Conservation (phyloP, 2,329 filamentous ascomycete genomes). For the Ceratocystis cacaofunesta region DNA sequence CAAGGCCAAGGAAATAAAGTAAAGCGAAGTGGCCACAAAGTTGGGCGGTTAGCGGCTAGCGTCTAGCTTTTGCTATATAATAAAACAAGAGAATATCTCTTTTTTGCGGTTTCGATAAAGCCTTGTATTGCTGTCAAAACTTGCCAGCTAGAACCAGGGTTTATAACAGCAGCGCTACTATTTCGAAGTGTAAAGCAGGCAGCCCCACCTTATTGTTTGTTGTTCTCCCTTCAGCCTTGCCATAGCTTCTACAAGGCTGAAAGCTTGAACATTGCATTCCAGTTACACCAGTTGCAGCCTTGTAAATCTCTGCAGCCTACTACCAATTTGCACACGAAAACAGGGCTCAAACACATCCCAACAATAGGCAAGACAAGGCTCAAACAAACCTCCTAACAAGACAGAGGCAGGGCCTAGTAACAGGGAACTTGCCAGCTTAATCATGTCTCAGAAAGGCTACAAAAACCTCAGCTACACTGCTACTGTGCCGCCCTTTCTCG, state of each 20-base stretch:
- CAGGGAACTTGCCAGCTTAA: no score
- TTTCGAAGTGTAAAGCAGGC: background rate
- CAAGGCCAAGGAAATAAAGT: no score
- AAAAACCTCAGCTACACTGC: slow-evolving; percentile 55
- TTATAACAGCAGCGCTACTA: no score
- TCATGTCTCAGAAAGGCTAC: slow-evolving; percentile 45
- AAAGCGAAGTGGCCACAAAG: no score
- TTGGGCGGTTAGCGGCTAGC: no score
- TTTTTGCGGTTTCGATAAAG: no score
- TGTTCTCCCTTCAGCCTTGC: background rate
- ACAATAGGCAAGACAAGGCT: background rate
- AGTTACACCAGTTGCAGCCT: background rate
- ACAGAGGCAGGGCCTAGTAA: background rate
- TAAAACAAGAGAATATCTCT: no score
- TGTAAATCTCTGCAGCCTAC: background rate
- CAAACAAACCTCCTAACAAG: background rate
- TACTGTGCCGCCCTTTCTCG: slow-evolving; percentile 46
- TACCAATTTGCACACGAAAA: background rate
- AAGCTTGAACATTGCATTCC: background rate
- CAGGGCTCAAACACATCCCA: no score
- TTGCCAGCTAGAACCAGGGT: no score
- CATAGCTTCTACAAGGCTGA: background rate
- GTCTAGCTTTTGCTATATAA: no score
- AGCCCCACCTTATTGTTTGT: background rate
- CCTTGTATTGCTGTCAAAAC: no score